phyloP scores from a whole-genome alignment of 2,329 filamentous ascomycete species.

The Fusarium sp. region DNA sequence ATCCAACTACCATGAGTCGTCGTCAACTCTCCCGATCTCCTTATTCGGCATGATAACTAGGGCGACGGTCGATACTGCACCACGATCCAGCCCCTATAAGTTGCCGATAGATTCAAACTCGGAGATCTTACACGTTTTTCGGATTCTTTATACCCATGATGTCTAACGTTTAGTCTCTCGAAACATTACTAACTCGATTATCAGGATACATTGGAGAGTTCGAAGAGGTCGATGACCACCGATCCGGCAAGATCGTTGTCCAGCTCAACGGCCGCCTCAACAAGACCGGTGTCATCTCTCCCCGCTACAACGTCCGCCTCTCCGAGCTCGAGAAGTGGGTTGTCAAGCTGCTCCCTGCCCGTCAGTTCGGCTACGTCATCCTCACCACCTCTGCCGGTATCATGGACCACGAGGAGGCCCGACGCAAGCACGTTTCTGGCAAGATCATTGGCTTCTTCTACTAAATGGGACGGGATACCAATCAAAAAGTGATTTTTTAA shows the following conservation, averaged over 20 bases:
- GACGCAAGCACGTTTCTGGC: constrained; percentile 98
- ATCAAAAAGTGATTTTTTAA: constrained; percentile 47
- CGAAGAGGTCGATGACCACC: constrained; percentile 99
- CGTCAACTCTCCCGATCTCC: constrained; percentile 3
- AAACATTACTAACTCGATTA: constrained; percentile 77
- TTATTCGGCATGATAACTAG: constrained; percentile 99
- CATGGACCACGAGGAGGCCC: constrained; percentile 99
- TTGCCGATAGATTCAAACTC: constrained; percentile 92
- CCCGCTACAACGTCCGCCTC: constrained; percentile 99
- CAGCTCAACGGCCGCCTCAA: constrained; percentile 99
- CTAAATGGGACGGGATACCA: constrained; percentile 63
- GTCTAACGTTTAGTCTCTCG: constrained; percentile 94
- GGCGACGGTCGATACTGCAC: constrained; percentile 80
- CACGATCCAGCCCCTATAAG: constrained; percentile 99
- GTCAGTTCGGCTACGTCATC: constrained; percentile 99
- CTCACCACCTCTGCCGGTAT: constrained; percentile 99
- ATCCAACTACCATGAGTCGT: constrained; percentile 14
- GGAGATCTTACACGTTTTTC: constrained; percentile 98
- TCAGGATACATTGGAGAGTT: constrained; percentile 99
- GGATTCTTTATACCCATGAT: constrained; percentile 72
- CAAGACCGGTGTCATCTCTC: constrained; percentile 99
- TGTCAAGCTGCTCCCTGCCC: constrained; percentile 96
- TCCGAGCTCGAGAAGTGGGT: constrained; percentile 99
- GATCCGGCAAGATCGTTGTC: constrained; percentile 99
- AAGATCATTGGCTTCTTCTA: constrained; percentile 99